phyloP scores from a whole-genome alignment of 805 yeast genomes.

The Kregervanrija delftensis region DNA sequence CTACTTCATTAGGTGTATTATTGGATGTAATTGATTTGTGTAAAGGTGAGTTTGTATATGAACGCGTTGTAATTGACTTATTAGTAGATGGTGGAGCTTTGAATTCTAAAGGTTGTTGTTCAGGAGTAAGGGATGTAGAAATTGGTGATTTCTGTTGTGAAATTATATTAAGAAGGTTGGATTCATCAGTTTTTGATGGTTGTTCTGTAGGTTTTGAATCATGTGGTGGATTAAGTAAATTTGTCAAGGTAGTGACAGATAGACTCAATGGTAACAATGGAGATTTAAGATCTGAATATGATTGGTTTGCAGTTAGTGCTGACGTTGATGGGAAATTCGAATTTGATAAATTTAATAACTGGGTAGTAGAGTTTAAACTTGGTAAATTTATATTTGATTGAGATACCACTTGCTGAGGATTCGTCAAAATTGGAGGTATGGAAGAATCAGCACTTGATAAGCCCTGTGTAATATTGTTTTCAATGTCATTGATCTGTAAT shows the following conservation, averaged over 20 bases:
- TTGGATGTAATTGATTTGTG: not conserved
- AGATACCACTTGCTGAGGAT: too few relatives aligned
- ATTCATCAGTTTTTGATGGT: not conserved
- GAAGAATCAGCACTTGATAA: too few relatives aligned
- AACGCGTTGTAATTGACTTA: constrained; percentile 5
- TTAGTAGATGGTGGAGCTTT: constrained; percentile 3
- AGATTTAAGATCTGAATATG: constrained; percentile 10
- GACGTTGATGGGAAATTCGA: constrained; percentile 1
- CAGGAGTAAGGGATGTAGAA: not conserved
- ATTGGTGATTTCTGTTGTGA: not conserved
- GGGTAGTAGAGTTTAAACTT: too few relatives aligned
- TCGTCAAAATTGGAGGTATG: too few relatives aligned
- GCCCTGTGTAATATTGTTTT: too few relatives aligned
- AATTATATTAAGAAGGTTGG: not conserved
- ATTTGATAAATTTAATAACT: constrained; percentile 1
- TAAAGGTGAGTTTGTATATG: not conserved
- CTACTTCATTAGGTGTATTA: constrained; percentile 1
- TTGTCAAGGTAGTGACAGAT: constrained; percentile 1
- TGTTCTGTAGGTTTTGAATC: constrained; percentile 1
- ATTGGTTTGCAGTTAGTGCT: not conserved
- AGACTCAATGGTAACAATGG: constrained; percentile 2
- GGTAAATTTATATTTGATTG: too few relatives aligned
- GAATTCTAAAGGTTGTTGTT: constrained; percentile 6
- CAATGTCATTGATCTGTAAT: too few relatives aligned
- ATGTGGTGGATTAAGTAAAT: constrained; percentile 3